Base-by-base conservation (phyloP, 768 basidiomycete genomes). In the Cyathus striatus region DNA sequence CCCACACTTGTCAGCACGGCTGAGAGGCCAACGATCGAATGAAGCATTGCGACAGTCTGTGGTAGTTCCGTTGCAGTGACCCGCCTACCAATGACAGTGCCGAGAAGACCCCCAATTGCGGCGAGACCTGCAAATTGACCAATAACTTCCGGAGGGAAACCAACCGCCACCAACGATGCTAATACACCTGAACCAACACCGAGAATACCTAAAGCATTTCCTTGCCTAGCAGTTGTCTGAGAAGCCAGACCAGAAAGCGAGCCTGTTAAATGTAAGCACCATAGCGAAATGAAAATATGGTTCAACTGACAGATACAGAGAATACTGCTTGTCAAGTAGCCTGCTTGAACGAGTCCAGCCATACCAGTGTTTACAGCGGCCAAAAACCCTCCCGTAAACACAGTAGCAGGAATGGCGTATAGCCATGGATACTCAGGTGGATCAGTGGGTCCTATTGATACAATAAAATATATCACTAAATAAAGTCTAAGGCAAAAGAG, bases 341-440 rank as follows among this genome's bases (percentile, higher is more conserved):
- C 90, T 2, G 90, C 89, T 60, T 91, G 89, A 4, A 92, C 87
- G 25, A 93, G 73, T 16, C 90, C 90, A 10, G 75, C 79, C 81
- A 88, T 83, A 32, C 90, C 90, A 3, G 87, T 87, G 56, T 80
- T 86, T 4, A 88, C 86, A 27, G 90, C 86, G 24, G 79, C 78
- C 44, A 93, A 60, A 65, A 88, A 90, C 2, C 86, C 90, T 32
- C 88, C 87, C 2, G 86, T 80, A 58, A 92, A 93, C 4, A 90
- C 76, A 6, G 81, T 73, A 6, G 83, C 90, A 16, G 90, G 90
- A 42, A 91, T 60, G 18, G 75, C 75, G 52, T 92, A 92, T 7
- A 93, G 63, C 81, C 83, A 90, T 1, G 83, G 77, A 61, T 91
- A 91, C 56, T 93, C 90, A 4, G 90, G 88, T 6, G 90, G 90